These are phyloP conservation scores for Asclepias syriaca DNA, from an alignment of 257 asterid species.

Conservation along the genomic window DNA sequence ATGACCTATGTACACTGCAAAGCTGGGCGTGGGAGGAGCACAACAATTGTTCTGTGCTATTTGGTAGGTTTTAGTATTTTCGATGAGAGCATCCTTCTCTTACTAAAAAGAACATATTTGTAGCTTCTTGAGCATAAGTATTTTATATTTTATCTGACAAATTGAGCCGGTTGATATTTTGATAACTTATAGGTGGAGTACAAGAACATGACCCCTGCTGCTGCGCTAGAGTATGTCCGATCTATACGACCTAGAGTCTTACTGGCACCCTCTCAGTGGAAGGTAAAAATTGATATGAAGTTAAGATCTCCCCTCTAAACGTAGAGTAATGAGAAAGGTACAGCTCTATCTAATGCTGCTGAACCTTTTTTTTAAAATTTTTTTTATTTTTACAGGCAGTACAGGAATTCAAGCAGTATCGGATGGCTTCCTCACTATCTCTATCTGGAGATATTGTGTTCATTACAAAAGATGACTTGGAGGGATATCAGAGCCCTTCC, in stretches of 20 bases:
- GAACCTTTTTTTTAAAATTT: background rate
- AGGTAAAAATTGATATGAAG: slow-evolving; percentile 36
- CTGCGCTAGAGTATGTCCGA: slow-evolving; percentile 80
- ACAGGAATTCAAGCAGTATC: slow-evolving; percentile 62
- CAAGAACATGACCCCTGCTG: slow-evolving; percentile 73
- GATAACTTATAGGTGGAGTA: slow-evolving; percentile 60
- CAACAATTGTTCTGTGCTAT: slow-evolving; percentile 87
- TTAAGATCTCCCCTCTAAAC: too few relatives aligned
- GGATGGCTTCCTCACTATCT: slow-evolving; percentile 39
- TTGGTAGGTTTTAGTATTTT: slow-evolving; percentile 37
- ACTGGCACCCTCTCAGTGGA: slow-evolving; percentile 87
- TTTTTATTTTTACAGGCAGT: slow-evolving; percentile 56
- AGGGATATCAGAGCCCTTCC: slow-evolving; percentile 70
- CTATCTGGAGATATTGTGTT: slow-evolving; percentile 68
- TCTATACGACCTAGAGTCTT: slow-evolving; percentile 80
- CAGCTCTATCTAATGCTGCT: background rate
- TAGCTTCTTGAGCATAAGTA: background rate
- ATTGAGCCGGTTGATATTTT: slow-evolving; percentile 4
- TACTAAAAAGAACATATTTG: background rate
- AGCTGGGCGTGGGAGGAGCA: slow-evolving; percentile 98
- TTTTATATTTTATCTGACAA: background rate
- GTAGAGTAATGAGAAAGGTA: background rate
- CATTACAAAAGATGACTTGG: slow-evolving; percentile 85
- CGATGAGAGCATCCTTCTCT: background rate
- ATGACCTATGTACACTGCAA: slow-evolving; percentile 89